Conservation (phyloP, 805 yeast species). For the Starmera quercuum region DNA sequence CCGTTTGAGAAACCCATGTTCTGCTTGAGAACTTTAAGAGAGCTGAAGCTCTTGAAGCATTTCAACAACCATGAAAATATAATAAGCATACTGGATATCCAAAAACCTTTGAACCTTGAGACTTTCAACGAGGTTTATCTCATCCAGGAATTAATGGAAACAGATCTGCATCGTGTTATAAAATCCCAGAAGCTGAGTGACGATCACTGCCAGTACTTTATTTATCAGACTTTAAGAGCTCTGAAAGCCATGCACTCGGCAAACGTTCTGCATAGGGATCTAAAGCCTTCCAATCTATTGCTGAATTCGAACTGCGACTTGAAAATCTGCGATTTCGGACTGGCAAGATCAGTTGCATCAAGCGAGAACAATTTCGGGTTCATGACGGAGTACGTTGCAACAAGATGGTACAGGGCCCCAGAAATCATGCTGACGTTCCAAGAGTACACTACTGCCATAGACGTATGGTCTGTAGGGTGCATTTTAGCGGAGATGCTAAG, state of each 20-base stretch:
- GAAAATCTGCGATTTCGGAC: conserved; percentile 74
- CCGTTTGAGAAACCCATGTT: conserved; percentile 62
- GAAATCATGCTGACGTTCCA: conserved; percentile 73
- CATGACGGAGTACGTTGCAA: conserved; percentile 77
- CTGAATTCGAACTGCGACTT: conserved; percentile 66
- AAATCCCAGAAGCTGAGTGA: conserved; percentile 47
- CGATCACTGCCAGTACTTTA: conserved; percentile 64
- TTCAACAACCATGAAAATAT: conserved; percentile 69
- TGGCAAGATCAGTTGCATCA: conserved; percentile 51
- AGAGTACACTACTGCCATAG: conserved; percentile 69
- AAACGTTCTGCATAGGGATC: conserved; percentile 66
- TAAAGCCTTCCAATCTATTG: conserved; percentile 67
- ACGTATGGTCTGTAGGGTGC: conserved; percentile 78
- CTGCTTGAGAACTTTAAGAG: conserved; percentile 65
- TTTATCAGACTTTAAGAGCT: conserved; percentile 64
- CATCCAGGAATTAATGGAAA: conserved; percentile 73
- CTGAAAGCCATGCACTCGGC: conserved; percentile 66
- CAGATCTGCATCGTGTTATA: conserved; percentile 61
- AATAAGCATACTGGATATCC: conserved; percentile 56
- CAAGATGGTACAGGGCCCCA: conserved; percentile 82
- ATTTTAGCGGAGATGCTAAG: conserved; percentile 62
- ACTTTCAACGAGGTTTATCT: conserved; percentile 64
- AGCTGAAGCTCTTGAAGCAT: conserved; percentile 55
- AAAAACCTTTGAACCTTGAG: conserved; percentile 53
- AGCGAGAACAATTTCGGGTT: conserved; percentile 41